Conservation (phyloP, 1,284 basidiomycete species). For the Peniophora sp. region DNA sequence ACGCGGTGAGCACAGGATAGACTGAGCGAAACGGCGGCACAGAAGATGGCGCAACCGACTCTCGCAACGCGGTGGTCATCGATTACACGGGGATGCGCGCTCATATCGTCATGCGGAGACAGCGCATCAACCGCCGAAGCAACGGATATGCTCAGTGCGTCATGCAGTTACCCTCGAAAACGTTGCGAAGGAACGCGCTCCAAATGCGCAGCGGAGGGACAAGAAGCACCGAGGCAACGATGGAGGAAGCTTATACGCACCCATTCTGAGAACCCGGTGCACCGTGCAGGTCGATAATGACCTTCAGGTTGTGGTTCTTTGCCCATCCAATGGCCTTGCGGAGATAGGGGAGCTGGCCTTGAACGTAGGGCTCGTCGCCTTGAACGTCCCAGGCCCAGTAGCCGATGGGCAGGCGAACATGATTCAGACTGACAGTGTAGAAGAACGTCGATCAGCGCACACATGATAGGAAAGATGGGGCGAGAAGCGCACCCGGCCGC, state of each 20-base stretch:
- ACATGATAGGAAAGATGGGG: slow-evolving; percentile 16
- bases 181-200: not conserved
- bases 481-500: slow-evolving; percentile 53
- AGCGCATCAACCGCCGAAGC: not conserved
- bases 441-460: slow-evolving; percentile 7
- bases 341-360: slow-evolving; percentile 74
- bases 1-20: too few species aligned
- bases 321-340: slow-evolving; percentile 77
- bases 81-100: too few species aligned
- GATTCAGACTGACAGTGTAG: slow-evolving; percentile 53
- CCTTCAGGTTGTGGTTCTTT: slow-evolving; percentile 63
- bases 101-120: too few species aligned
- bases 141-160: slow-evolving; percentile 2
- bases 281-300: slow-evolving; percentile 80
- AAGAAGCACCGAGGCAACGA: too few species aligned
- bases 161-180: not conserved
- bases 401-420: slow-evolving; percentile 83
- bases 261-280: slow-evolving; percentile 82
- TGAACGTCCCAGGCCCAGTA: slow-evolving; percentile 89
- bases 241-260: slow-evolving; percentile 25
- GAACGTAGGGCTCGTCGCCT: slow-evolving; percentile 77
- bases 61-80: too few species aligned
- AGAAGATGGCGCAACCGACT: too few species aligned
- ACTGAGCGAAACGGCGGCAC: too few species aligned
- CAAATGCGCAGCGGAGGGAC: too few species aligned